Conservation (phyloP, 306 rosid genomes). For the Pachyrhizus erosus region DNA sequence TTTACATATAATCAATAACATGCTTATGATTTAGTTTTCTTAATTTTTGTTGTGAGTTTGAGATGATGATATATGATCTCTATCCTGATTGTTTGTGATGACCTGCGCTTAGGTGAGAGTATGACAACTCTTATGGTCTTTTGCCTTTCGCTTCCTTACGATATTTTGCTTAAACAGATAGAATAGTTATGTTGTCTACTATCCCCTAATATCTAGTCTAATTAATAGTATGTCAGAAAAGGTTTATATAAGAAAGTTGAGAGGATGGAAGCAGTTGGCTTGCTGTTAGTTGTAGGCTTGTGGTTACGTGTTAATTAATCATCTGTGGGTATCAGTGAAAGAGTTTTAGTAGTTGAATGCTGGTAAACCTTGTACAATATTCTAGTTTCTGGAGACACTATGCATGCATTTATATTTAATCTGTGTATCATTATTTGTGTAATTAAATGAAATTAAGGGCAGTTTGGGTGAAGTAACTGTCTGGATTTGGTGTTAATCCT, state of each 20-base stretch:
- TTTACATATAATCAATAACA: too few species aligned
- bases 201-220: neutral
- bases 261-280: neutral
- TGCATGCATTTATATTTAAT: neutral
- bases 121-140: neutral
- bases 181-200: neutral
- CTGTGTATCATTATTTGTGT: neutral
- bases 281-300: neutral
- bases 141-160: neutral
- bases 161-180: neutral
- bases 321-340: neutral
- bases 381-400: neutral
- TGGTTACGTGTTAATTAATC: slow-evolving; percentile 1
- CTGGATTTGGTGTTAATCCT: neutral
- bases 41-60: neutral
- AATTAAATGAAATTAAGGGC: neutral
- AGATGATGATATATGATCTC: neutral
- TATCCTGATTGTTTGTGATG: neutral
- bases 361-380: neutral
- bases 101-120: neutral
- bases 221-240: neutral
- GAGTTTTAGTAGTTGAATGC: neutral
- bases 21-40: neutral
- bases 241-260: neutral
- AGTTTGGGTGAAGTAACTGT: neutral